Percentiles rank a stretch among this genome's conserved stretches.
These are phyloP conservation scores for Colletotrichum sp. DNA, from an alignment of 2,329 filamentous ascomycete species.

Conservation along the genomic window DNA sequence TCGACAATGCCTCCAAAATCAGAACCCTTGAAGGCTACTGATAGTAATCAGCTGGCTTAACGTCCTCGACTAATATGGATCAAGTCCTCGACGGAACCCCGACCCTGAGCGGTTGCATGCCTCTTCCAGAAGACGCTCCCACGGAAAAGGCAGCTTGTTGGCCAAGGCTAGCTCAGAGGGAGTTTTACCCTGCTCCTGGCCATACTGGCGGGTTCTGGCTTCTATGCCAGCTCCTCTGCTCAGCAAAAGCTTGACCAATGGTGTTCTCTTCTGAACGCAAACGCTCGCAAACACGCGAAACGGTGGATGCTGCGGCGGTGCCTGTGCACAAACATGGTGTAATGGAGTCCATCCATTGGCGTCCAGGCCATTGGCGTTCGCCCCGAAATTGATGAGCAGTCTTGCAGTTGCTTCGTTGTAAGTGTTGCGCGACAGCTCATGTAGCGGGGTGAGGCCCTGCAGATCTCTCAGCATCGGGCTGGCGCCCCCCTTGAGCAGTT, in stretches of 20 bases:
- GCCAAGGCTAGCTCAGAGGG: background rate
- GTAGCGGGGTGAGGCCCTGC: background rate
- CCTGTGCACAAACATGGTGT: background rate
- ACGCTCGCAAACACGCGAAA: background rate
- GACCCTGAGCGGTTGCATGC: background rate
- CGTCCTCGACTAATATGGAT: background rate
- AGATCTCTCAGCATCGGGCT: background rate
- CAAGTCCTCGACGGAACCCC: background rate
- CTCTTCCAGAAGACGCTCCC: background rate
- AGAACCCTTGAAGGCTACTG: background rate
- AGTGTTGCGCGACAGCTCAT: background rate
- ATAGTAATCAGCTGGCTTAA: background rate
- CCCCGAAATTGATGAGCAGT: slow-evolving; percentile 18
- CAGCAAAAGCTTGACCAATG: background rate
- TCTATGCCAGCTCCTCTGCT: background rate
- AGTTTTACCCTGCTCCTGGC: background rate
- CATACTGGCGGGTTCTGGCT: background rate
- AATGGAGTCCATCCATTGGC: background rate
- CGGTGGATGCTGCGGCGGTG: background rate
- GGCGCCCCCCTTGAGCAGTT: background rate
- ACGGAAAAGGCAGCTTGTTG: background rate
- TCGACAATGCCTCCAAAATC: background rate
- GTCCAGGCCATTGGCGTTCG: slow-evolving; percentile 4
- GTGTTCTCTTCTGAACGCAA: background rate
- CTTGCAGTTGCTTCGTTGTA: background rate